Percentiles rank a stretch among this genome's conserved stretches.
Conservation (phyloP, 495 filamentous ascomycete genomes). For the Aspergillus olivimuriae region DNA sequence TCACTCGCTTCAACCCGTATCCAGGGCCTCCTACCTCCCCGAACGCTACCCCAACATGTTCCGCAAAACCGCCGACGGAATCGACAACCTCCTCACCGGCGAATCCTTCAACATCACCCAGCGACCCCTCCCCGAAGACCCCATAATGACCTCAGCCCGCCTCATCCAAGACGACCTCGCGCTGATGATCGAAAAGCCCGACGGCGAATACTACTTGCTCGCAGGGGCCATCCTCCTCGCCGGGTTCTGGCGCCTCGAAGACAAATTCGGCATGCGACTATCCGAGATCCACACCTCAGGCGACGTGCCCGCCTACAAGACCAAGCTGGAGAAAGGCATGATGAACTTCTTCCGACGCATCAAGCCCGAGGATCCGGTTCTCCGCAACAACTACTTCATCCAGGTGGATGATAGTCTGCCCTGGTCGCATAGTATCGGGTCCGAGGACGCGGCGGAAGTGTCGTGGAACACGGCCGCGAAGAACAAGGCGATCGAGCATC, state of each 20-base stretch:
- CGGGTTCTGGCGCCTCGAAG: slow-evolving; percentile 80
- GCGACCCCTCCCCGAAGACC: slow-evolving; percentile 69
- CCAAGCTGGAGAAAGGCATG: slow-evolving; percentile 80
- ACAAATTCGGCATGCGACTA: slow-evolving; percentile 81
- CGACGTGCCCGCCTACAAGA: slow-evolving; percentile 68
- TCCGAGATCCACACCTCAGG: slow-evolving; percentile 81
- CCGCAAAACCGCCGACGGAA: slow-evolving; percentile 54
- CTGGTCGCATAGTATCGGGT: slow-evolving; percentile 70
- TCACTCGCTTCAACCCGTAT: not conserved
- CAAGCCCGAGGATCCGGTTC: slow-evolving; percentile 56
- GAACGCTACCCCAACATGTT: slow-evolving; percentile 73
- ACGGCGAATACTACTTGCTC: slow-evolving; percentile 80
- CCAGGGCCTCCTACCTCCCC: slow-evolving; percentile 62
- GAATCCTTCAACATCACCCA: slow-evolving; percentile 66
- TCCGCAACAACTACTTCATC: slow-evolving; percentile 70
- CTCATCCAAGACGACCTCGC: slow-evolving; percentile 83
- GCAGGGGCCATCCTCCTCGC: slow-evolving; percentile 75
- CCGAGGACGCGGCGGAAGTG: slow-evolving; percentile 57
- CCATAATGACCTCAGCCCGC: slow-evolving; percentile 68
- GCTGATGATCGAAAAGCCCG: slow-evolving; percentile 73
- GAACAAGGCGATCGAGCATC: slow-evolving; percentile 65
- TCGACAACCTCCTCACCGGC: slow-evolving; percentile 65
- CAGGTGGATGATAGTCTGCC: slow-evolving; percentile 68
- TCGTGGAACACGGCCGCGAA: slow-evolving; percentile 77
- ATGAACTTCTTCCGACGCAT: slow-evolving; percentile 69